Evolutionary conservation across 129 eudicot genomes (phyloP).

Genomic region (Cynara cardunculus): DNA sequence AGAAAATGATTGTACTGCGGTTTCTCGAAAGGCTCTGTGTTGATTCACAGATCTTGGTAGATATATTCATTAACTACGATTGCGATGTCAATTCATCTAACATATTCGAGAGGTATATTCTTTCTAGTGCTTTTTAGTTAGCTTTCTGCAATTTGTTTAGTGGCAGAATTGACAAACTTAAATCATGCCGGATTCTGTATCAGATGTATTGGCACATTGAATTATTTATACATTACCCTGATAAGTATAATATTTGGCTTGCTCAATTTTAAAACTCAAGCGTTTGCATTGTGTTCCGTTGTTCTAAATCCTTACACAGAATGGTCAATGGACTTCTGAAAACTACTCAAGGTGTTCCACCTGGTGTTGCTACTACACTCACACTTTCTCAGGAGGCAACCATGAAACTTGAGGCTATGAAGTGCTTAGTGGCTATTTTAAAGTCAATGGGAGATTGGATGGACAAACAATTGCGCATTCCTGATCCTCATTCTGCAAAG

Average conservation of each 20-base stretch:
- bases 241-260: background rate
- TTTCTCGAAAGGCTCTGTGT: constrained; percentile 88
- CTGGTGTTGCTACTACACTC: constrained; percentile 76
- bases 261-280: background rate
- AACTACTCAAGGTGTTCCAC: constrained; percentile 98
- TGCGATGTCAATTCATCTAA: constrained; percentile 98
- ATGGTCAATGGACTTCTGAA: constrained; percentile 96
- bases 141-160: background rate
- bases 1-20: constrained; percentile 90
- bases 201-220: background rate
- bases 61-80: constrained; percentile 93
- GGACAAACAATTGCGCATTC: constrained; percentile 88
- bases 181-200: background rate
- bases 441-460: constrained; percentile 99
- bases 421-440: constrained; percentile 77
- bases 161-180: background rate
- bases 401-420: constrained; percentile 95
- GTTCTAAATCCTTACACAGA: constrained; percentile 36
- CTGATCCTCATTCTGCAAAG: constrained; percentile 69
- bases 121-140: background rate
- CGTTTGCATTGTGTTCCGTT: background rate
- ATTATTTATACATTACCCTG: background rate
- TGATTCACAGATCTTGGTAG: constrained; percentile 97
- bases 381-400: constrained; percentile 89
- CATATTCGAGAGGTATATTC: constrained; percentile 88